Percentiles rank a stretch among this genome's conserved stretches.
Conservation (phyloP, 148 eudicot species). For the Vaccinium macrocarpon region DNA sequence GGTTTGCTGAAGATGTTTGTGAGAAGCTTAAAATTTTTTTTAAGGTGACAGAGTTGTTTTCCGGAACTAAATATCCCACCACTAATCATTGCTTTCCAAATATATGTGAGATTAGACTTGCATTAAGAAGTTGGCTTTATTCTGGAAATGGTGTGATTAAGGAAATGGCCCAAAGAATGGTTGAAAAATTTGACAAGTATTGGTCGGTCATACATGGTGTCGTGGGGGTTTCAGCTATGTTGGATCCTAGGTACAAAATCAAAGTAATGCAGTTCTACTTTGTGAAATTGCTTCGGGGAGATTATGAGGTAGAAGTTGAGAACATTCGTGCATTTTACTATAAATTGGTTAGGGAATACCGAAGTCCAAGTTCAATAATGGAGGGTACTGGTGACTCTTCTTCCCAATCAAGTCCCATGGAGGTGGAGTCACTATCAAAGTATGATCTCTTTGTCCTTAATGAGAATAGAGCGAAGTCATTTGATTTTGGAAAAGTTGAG, state of each 20-base stretch:
- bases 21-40: no score
- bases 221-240: not conserved
- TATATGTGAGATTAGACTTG: no score
- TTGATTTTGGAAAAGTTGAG: no score
- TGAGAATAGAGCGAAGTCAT: no score
- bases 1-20: no score
- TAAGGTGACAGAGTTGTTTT: no score
- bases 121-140: no score
- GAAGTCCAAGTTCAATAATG: not conserved
- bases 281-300: not conserved
- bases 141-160: no score
- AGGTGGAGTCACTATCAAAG: not conserved
- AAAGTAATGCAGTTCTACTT: not conserved
- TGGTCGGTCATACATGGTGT: not conserved
- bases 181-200: not conserved
- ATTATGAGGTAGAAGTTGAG: not conserved
- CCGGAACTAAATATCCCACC: no score
- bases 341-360: not conserved
- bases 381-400: not conserved
- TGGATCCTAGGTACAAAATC: not conserved
- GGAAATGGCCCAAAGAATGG: not conserved
- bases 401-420: not conserved
- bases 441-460: not conserved
- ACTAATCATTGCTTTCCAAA: no score
- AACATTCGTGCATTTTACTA: not conserved